Conservation (phyloP, 495 filamentous ascomycete species). For the Glarea lozoyensis region DNA sequence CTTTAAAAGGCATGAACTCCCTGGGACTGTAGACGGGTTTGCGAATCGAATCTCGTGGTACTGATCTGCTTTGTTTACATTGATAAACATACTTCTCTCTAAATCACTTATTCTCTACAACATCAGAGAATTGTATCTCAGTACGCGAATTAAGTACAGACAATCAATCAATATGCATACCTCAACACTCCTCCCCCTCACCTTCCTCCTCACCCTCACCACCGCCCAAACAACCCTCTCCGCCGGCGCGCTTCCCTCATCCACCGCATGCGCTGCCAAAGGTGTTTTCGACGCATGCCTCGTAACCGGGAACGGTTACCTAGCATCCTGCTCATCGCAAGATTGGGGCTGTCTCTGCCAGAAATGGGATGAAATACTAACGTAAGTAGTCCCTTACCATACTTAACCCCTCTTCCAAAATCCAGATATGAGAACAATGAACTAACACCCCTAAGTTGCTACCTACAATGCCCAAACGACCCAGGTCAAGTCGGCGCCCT, state of each 20-base stretch:
- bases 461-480: slow-evolving; percentile 19
- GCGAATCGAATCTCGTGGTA: too few species aligned
- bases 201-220: slow-evolving; percentile 14
- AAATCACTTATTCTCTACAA: too few species aligned
- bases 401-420: neutral
- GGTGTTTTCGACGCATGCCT: slow-evolving; percentile 14
- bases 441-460: slow-evolving; percentile 15
- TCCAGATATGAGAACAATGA: too few species aligned
- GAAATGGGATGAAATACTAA: slow-evolving; percentile 15
- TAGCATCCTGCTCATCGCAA: slow-evolving; percentile 1
- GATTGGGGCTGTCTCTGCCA: slow-evolving; percentile 17
- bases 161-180: too few species aligned
- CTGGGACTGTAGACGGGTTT: too few species aligned
- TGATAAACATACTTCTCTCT: too few species aligned
- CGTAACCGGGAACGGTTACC: slow-evolving; percentile 11
- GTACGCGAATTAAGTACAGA: too few species aligned
- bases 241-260: neutral
- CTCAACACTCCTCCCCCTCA: slow-evolving; percentile 8
- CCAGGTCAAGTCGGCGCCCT: slow-evolving; percentile 1
- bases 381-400: slow-evolving; percentile 5
- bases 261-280: slow-evolving; percentile 15
- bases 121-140: too few species aligned
- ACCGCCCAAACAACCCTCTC: slow-evolving; percentile 4
- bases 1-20: too few species aligned
- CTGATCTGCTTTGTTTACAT: too few species aligned